Conservation (phyloP, 1,284 basidiomycete species). For the Ceratobasidium sp. region DNA sequence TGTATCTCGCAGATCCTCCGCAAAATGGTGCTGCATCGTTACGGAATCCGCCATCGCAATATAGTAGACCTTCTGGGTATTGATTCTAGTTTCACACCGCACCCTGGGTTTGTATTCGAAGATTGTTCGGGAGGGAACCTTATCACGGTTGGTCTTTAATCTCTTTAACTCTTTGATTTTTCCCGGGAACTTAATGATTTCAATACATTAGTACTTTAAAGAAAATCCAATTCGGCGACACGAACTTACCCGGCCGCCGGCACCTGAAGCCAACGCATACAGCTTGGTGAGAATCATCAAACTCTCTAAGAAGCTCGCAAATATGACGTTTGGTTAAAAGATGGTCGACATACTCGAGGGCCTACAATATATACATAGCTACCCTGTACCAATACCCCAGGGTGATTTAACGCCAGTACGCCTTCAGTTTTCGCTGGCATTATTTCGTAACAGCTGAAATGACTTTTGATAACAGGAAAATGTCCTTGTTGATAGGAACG, state of each 20-base stretch:
- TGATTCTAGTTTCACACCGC: slow-evolving; percentile 3
- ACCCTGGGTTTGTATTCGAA: slow-evolving; percentile 25
- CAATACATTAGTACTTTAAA: slow-evolving; percentile 21
- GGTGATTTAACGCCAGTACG: slow-evolving; percentile 32
- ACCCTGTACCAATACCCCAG: slow-evolving; percentile 29
- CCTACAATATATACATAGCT: slow-evolving; percentile 16
- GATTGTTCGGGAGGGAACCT: slow-evolving; percentile 22
- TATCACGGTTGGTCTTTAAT: not conserved
- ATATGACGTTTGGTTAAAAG: not conserved
- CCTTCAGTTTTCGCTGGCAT: not conserved
- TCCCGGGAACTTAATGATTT: not conserved
- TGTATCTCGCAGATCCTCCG: slow-evolving; percentile 15
- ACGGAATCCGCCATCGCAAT: slow-evolving; percentile 21
- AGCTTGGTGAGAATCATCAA: slow-evolving; percentile 9
- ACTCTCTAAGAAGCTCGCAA: not conserved
- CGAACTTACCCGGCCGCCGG: not conserved
- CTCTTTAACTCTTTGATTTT: not conserved
- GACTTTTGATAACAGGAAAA: slow-evolving; percentile 14
- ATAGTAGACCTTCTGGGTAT: slow-evolving; percentile 26
- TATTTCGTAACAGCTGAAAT: not conserved
- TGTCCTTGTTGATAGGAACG: not conserved
- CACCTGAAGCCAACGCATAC: slow-evolving; percentile 26
- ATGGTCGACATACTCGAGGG: slow-evolving; percentile 35
- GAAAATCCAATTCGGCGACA: not conserved
- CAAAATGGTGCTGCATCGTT: slow-evolving; percentile 3